phyloP scores from a whole-genome alignment of 345 rosid species.

The Corchorus olitorius region DNA sequence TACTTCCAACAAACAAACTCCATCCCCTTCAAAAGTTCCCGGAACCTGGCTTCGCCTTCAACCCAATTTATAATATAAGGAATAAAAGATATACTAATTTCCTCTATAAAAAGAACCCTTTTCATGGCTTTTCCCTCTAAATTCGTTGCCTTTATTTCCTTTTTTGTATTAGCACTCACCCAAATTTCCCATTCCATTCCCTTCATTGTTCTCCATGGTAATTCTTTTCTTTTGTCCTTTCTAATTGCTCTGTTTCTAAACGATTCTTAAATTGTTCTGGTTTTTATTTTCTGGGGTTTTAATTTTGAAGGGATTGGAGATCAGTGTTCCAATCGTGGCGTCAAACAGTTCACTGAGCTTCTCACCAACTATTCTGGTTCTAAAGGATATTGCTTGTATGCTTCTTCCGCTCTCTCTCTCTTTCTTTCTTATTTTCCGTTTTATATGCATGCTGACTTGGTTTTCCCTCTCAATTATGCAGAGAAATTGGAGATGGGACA shows the following conservation, averaged over 20 bases:
- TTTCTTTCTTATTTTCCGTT: slow-evolving; percentile 13
- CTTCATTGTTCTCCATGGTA: slow-evolving; percentile 76
- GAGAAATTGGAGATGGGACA: slow-evolving; percentile 85
- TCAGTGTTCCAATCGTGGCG: slow-evolving; percentile 60
- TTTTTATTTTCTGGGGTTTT: not conserved
- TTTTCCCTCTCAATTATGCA: slow-evolving; percentile 33
- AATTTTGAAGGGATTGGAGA: slow-evolving; percentile 71
- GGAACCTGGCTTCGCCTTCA: not conserved
- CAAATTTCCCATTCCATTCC: slow-evolving; percentile 58
- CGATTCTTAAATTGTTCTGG: not conserved
- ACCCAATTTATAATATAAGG: not conserved
- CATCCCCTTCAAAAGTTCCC: not conserved
- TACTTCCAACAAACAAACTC: not conserved
- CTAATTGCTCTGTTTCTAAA: slow-evolving; percentile 7
- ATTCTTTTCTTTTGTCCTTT: not conserved
- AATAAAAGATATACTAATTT: not conserved
- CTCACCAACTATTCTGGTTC: slow-evolving; percentile 63
- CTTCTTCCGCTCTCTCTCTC: slow-evolving; percentile 21
- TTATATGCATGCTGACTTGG: not conserved
- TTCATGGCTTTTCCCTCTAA: slow-evolving; percentile 39
- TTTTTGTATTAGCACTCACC: slow-evolving; percentile 23
- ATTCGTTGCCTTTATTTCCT: slow-evolving; percentile 7
- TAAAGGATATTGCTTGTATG: slow-evolving; percentile 81
- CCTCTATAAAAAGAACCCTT: slow-evolving; percentile 10
- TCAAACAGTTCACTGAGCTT: slow-evolving; percentile 65